Evolutionary conservation across 1,284 basidiomycete species (phyloP).

Genomic region (Puccinia polysora): DNA sequence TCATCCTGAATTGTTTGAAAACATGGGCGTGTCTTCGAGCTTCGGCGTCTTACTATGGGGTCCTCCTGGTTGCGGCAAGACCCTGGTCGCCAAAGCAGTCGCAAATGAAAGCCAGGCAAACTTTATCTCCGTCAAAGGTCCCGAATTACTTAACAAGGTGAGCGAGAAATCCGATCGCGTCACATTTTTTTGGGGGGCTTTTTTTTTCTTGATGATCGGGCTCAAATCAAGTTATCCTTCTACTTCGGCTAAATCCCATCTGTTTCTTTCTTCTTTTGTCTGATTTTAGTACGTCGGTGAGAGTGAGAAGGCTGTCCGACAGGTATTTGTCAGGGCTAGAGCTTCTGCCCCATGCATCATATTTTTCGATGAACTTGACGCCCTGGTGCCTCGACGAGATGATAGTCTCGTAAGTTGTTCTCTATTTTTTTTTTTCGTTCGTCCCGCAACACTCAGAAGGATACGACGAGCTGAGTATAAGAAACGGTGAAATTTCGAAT

Average conservation of each 20-base stretch:
- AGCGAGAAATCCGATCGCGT: too few species aligned
- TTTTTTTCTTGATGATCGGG: conserved; percentile 6
- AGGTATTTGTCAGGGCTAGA: conserved; percentile 82
- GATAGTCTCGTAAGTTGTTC: conserved; percentile 69
- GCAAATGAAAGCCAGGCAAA: conserved; percentile 91
- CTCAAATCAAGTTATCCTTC: background rate
- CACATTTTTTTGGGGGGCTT: background rate
- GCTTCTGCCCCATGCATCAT: conserved; percentile 84
- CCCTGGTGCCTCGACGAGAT: conserved; percentile 86
- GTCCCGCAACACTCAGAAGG: background rate
- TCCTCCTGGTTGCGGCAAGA: conserved; percentile 95
- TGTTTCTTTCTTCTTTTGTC: background rate
- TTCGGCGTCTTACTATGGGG: conserved; percentile 97
- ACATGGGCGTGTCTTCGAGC: conserved; percentile 77
- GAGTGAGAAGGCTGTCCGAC: conserved; percentile 87
- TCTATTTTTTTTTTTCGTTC: background rate
- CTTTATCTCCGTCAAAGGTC: conserved; percentile 96
- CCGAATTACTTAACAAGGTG: conserved; percentile 94
- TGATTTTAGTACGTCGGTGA: conserved; percentile 82
- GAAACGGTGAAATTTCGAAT: conserved; percentile 12
- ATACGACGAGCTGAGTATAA: background rate
- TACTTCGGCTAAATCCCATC: background rate
- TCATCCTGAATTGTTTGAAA: conserved; percentile 78
- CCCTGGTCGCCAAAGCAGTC: conserved; percentile 88
- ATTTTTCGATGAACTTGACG: conserved; percentile 95